Evolutionary conservation across 139 green algal species (phyloP), one percentile per base, ranked within the genome.

Genomic region (Chlamydomonas incerta): DNA sequence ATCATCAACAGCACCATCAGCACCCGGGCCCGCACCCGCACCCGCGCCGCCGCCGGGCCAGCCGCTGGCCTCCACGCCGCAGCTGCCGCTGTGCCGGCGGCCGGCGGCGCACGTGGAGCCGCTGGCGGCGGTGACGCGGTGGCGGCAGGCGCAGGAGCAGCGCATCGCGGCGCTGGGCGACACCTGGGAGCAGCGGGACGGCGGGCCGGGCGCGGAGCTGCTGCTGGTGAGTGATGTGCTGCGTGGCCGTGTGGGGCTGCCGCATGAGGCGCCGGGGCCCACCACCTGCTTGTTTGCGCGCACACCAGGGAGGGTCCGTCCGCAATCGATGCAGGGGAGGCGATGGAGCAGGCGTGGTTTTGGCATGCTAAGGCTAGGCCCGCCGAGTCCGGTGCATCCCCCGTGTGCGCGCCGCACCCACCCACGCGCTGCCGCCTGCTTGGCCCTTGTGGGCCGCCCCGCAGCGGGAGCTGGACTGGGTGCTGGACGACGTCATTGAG

Each of bases 391-490:
- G n/a, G n/a, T n/a, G n/a, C n/a, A n/a, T n/a, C n/a, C n/a, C n/a
- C n/a, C n/a, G n/a, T n/a, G n/a, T n/a, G n/a, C n/a, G n/a, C n/a
- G n/a, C n/a, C n/a, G n/a, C n/a, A n/a, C n/a, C n/a, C n/a, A n/a
- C n/a, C n/a, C n/a, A n/a, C n/a, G n/a, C n/a, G n/a, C n/a, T n/a
- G n/a, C n/a, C n/a, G n/a, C n/a, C n/a, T n/a, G n/a, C n/a, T n/a
- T n/a, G n/a, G n/a, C n/a, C n/a, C n/a, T n/a, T n/a, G n/a, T n/a
- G n/a, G n/a, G n/a, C n/a, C n/a, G 20, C 23, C 23, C 28, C 66
- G 23, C 90, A 96, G 88, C 83, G 77, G 15, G 94, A 97, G 88
- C 82, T 97, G 15, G 82, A 81, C 29, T 97, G 94, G 94, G 88
- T 96, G 63, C 87, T 97, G 72, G 94, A 96, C 52, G 94, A 97